Conservation (phyloP, 805 yeast genomes). For the Millerago galiae region DNA sequence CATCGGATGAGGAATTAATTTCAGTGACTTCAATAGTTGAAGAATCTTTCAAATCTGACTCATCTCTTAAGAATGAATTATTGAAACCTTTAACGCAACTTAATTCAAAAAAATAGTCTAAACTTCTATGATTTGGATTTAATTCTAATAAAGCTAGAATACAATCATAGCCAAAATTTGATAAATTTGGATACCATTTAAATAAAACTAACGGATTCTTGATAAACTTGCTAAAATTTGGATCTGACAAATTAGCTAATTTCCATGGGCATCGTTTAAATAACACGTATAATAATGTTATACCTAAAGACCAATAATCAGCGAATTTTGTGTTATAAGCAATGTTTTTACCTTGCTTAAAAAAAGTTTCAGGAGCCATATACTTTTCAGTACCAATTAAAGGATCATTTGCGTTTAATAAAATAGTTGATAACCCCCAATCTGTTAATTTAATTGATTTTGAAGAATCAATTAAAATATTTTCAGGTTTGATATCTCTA, state of each 20-base stretch:
- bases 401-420: conserved; percentile 25
- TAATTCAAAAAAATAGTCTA: conserved; percentile 37
- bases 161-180: conserved; percentile 64
- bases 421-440: conserved; percentile 60
- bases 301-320: conserved; percentile 86
- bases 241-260: conserved; percentile 61
- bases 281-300: conserved; percentile 68
- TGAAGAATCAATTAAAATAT: conserved; percentile 44
- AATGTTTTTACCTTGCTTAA: conserved; percentile 23
- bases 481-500: conserved; percentile 72
- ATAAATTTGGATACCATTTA: conserved; percentile 70
- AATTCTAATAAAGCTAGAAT: conserved; percentile 59
- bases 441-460: conserved; percentile 61
- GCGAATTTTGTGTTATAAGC: conserved; percentile 67
- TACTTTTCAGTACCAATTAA: conserved; percentile 77
- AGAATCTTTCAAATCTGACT: conserved; percentile 1
- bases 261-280: conserved; percentile 84
- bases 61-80: conserved; percentile 3
- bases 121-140: conserved; percentile 48
- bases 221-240: conserved; percentile 60
- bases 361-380: conserved; percentile 88
- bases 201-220: conserved; percentile 62
- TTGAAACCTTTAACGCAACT: conserved; percentile 9
- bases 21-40: conserved; percentile 1
- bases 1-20: conserved; percentile 4